Evolutionary conservation across 192 early-diverging fungal species (phyloP), one percentile per base, ranked within the genome.

Genomic region (Backusella mclennaniae): DNA sequence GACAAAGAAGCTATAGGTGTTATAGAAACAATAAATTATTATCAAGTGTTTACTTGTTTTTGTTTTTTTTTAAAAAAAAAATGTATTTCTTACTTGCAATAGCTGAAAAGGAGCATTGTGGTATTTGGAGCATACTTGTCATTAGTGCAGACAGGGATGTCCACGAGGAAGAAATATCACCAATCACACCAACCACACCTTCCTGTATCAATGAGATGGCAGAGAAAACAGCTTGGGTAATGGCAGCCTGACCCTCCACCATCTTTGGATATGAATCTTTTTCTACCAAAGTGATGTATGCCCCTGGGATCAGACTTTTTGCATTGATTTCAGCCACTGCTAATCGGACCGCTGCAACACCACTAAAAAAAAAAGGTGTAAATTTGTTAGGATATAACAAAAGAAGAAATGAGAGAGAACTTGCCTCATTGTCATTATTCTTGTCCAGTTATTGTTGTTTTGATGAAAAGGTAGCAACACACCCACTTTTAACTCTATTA

Each of bases 71-170:
- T 21, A 23, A n/a, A n/a, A n/a, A n/a, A n/a, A n/a, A 8, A 23
- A 23, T 56, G 8, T 23, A 3, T 12, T 42, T 79, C 82, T 69
- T 85, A 85, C 86, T 87, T 52, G 86, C 83, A 19, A 85, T 79
- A 23, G 86, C 86, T 26, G 86, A 85, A 29, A 81, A 87, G 1
- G 86, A 87, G 52, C 86, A 87, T 66, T 87, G 86, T 14, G 86
- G 86, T 39, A 87, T 85, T 9, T 83, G 77, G 4, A 87, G 77
- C 5, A 83, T 82, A 53, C 84, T 85, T 15, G 86, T 85, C 73
- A 87, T 69, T 19, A 87, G 39, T 1, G 84, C 83, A 11, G 82
- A 84, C 7, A 85, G 80, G 4, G 85, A 82, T 17, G 86, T 84
- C 69, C 84, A 82, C 1, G 84, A 83, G 31, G 80, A 83, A 38